These are phyloP conservation scores for Colletotrichum graminicola DNA, from an alignment of 2,329 filamentous ascomycete species.

Conservation along the genomic window DNA sequence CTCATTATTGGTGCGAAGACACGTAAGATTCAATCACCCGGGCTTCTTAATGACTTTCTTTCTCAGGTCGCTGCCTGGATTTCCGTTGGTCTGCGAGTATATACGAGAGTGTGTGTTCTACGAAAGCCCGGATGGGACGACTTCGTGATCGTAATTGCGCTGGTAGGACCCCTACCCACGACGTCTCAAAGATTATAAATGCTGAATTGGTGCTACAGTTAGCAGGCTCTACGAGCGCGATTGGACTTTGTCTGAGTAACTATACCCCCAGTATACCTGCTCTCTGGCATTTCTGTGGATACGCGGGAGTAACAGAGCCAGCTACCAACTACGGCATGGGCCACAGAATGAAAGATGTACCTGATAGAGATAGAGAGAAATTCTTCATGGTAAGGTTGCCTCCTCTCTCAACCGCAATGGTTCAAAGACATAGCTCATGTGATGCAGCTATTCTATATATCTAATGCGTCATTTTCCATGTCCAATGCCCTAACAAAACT, in stretches of 20 bases:
- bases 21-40: background rate
- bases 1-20: conserved; percentile 4
- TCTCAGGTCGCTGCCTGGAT: conserved; percentile 16
- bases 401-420: too few relatives aligned
- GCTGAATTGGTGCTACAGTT: conserved; percentile 6
- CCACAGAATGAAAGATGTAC: conserved; percentile 10
- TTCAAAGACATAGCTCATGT: background rate
- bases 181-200: rapidly evolving
- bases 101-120: background rate
- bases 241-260: conserved; percentile 22
- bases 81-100: conserved; percentile 26
- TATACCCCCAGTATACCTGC: background rate
- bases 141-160: conserved; percentile 16
- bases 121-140: conserved; percentile 30
- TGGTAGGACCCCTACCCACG: background rate
- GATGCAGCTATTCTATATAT: conserved; percentile 25
- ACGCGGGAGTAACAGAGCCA: background rate
- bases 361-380: conserved; percentile 26
- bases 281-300: background rate
- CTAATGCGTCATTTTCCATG: conserved; percentile 24
- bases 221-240: conserved; percentile 13
- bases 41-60: background rate
- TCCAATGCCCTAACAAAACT: conserved; percentile 20
- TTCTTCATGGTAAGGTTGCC: conserved; percentile 22
- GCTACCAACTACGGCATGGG: conserved; percentile 26